A percentile compares a stretch with the other conserved stretches of the same genome.
Evolutionary conservation across 2,329 filamentous ascomycete species (phyloP).

Genomic region (Penicillium sp.): DNA sequence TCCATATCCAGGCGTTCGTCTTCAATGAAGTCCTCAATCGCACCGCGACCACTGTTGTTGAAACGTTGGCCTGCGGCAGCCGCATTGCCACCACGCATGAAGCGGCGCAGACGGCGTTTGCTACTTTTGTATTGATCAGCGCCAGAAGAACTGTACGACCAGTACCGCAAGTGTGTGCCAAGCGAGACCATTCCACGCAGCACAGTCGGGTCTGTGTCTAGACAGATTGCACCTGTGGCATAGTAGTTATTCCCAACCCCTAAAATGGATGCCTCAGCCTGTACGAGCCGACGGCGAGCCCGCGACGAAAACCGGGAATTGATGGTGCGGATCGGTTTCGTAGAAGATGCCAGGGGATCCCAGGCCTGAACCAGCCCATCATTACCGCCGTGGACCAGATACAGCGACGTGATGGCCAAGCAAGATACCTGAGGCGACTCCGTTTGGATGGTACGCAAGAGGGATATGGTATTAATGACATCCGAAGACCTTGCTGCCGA

Average conservation of each 20-base stretch:
- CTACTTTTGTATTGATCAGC: conserved; percentile 69
- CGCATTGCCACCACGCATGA: conserved; percentile 60
- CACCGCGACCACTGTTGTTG: conserved; percentile 61
- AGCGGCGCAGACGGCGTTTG: conserved; percentile 73
- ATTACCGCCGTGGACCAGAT: conserved; percentile 87
- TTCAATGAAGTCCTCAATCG: conserved; percentile 75
- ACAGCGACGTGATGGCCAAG: conserved; percentile 76
- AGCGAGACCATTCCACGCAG: conserved; percentile 83
- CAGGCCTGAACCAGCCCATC: conserved; percentile 94
- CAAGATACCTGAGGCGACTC: conserved; percentile 85
- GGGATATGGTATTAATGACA: conserved; percentile 58
- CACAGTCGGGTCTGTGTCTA: conserved; percentile 82
- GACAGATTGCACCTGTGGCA: conserved; percentile 74
- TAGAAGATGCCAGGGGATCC: conserved; percentile 84
- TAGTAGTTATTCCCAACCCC: conserved; percentile 71
- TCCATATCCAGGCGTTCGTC: conserved; percentile 80
- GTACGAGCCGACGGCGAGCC: conserved; percentile 69
- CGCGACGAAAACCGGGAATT: conserved; percentile 80
- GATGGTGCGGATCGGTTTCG: conserved; percentile 75
- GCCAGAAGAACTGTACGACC: conserved; percentile 82
- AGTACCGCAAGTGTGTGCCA: conserved; percentile 83
- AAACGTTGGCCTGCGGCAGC: conserved; percentile 53
- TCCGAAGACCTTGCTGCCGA: conserved; percentile 53
- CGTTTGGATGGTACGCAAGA: conserved; percentile 79
- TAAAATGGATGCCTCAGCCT: conserved; percentile 63